phyloP scores from a whole-genome alignment of 2,329 filamentous ascomycete species.

The Mycosphaerella sp. region DNA sequence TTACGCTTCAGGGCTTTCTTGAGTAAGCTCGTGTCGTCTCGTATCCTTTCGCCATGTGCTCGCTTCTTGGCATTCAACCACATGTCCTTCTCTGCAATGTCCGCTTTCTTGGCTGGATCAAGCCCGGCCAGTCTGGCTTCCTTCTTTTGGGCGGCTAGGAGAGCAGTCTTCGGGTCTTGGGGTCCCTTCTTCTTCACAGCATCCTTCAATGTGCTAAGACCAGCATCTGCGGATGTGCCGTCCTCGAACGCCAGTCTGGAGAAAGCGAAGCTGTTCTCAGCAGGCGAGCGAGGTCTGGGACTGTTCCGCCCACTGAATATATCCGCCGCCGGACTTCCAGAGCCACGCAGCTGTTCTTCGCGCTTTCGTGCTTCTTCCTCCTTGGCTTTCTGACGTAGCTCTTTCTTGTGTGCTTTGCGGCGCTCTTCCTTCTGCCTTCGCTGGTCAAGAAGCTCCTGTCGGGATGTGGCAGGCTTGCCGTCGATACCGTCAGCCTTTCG shows the following conservation, averaged over 20 bases:
- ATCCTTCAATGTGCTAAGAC: slow-evolving; percentile 53
- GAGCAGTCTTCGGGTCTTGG: slow-evolving; percentile 74
- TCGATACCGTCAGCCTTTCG: slow-evolving; percentile 82
- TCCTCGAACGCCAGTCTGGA: slow-evolving; percentile 87
- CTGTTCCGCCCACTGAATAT: slow-evolving; percentile 45
- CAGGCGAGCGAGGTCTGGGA: slow-evolving; percentile 37
- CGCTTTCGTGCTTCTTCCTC: slow-evolving; percentile 64
- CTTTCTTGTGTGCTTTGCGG: slow-evolving; percentile 83
- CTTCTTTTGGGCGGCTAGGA: slow-evolving; percentile 81
- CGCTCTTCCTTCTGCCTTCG: slow-evolving; percentile 81
- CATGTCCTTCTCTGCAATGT: slow-evolving; percentile 86
- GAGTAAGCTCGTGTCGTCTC: slow-evolving; percentile 75
- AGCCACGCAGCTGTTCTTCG: slow-evolving; percentile 51
- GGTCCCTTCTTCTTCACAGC: slow-evolving; percentile 73
- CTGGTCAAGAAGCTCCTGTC: slow-evolving; percentile 87
- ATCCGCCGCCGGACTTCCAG: slow-evolving; percentile 46
- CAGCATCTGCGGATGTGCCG: slow-evolving; percentile 70
- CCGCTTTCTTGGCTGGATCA: slow-evolving; percentile 71
- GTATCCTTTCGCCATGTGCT: slow-evolving; percentile 81
- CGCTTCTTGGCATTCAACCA: slow-evolving; percentile 89
- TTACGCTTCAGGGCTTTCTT: slow-evolving; percentile 96
- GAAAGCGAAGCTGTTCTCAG: slow-evolving; percentile 70
- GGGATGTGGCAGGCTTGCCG: slow-evolving; percentile 73
- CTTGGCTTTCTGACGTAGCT: slow-evolving; percentile 67
- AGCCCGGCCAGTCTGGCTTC: slow-evolving; percentile 69